phyloP scores from a whole-genome alignment of 352 stramenopile species.

The Poterioochromonas sp. region DNA sequence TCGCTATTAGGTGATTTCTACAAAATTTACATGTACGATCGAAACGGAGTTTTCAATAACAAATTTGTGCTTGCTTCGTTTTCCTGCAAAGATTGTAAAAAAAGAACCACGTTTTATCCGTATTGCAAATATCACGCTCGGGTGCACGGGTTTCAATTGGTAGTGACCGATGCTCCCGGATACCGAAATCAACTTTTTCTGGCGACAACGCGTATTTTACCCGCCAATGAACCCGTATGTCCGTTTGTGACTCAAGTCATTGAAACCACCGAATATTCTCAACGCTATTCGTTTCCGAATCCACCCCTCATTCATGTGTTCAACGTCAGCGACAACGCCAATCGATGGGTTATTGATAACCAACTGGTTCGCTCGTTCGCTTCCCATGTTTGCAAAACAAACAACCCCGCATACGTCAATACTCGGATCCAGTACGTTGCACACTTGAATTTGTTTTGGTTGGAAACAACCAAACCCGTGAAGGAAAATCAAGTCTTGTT shows the following conservation, averaged over 20 bases:
- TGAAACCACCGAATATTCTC: slow-evolving; percentile 30
- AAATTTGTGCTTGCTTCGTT: slow-evolving; percentile 31
- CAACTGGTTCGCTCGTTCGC: slow-evolving; percentile 28
- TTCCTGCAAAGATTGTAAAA: slow-evolving; percentile 31
- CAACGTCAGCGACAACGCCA: slow-evolving; percentile 28
- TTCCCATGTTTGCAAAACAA: slow-evolving; percentile 31
- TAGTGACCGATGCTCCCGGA: slow-evolving; percentile 28
- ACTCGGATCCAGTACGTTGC: slow-evolving; percentile 29
- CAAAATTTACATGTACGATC: slow-evolving; percentile 31
- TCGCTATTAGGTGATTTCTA: slow-evolving; percentile 31
- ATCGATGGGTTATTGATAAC: slow-evolving; percentile 31
- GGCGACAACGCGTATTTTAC: slow-evolving; percentile 29
- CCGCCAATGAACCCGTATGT: slow-evolving; percentile 29
- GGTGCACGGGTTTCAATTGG: slow-evolving; percentile 29
- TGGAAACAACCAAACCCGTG: slow-evolving; percentile 29
- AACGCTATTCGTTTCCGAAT: slow-evolving; percentile 30
- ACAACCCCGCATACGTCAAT: slow-evolving; percentile 29
- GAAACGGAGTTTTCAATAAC: slow-evolving; percentile 31
- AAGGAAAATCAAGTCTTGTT: slow-evolving; percentile 31
- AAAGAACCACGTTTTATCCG: slow-evolving; percentile 30
- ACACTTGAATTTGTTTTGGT: slow-evolving; percentile 31
- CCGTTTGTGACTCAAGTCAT: slow-evolving; percentile 30
- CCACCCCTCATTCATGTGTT: slow-evolving; percentile 29
- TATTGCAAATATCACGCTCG: slow-evolving; percentile 30
- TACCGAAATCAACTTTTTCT: slow-evolving; percentile 31